Evolutionary conservation across 2,329 filamentous ascomycete species (phyloP).

Genomic region (Beauveria scarabaeidicola): DNA sequence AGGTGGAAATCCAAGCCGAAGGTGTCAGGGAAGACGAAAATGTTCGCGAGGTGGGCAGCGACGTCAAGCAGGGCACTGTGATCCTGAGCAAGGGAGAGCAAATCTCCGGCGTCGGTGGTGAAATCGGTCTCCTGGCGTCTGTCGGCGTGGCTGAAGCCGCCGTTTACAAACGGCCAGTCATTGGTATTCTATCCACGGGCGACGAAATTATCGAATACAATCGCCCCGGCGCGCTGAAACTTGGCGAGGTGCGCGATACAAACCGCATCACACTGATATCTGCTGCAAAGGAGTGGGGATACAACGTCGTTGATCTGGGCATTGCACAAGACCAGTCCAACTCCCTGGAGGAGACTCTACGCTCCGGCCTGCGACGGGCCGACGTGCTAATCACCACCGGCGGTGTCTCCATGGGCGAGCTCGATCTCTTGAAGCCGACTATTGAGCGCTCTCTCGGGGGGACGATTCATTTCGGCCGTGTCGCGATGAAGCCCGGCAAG

Average conservation of each 20-base stretch:
- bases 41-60: constrained; percentile 82
- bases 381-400: constrained; percentile 88
- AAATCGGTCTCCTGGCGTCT: constrained; percentile 81
- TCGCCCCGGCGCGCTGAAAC: constrained; percentile 49
- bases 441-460: constrained; percentile 85
- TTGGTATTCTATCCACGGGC: constrained; percentile 87
- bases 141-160: constrained; percentile 65
- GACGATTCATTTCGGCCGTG: constrained; percentile 91
- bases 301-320: constrained; percentile 73
- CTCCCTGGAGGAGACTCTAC: constrained; percentile 67
- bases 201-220: constrained; percentile 83
- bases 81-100: constrained; percentile 71
- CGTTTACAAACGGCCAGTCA: constrained; percentile 65
- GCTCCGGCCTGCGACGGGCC: constrained; percentile 61
- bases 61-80: constrained; percentile 59
- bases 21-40: constrained; percentile 74
- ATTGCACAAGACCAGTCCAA: constrained; percentile 70
- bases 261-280: constrained; percentile 84
- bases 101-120: constrained; percentile 81
- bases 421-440: constrained; percentile 92
- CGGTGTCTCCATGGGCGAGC: constrained; percentile 95
- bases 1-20: constrained; percentile 76
- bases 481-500: constrained; percentile 97
- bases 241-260: constrained; percentile 87
- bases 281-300: constrained; percentile 65